These are phyloP conservation scores for Leccinum subtestaceum DNA, from an alignment of 768 basidiomycete species.

Conservation along the genomic window DNA sequence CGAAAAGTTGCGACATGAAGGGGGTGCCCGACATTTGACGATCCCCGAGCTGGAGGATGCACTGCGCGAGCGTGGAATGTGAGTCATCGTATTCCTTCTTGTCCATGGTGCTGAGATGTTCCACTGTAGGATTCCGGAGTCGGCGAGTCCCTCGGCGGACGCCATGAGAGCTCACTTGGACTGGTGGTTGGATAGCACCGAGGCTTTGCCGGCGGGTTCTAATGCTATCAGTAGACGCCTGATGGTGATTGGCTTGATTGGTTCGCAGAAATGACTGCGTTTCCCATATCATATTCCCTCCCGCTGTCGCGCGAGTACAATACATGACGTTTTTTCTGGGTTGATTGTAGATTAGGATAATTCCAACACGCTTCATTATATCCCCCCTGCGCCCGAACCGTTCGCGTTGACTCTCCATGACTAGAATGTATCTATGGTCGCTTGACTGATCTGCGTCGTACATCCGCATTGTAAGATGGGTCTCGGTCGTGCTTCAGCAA, in stretches of 20 bases:
- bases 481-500: too few species aligned
- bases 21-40: constrained; percentile 43
- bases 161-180: constrained; percentile 49
- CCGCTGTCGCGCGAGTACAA: not conserved
- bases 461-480: not conserved
- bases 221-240: constrained; percentile 49
- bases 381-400: not conserved
- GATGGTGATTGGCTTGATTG: constrained; percentile 43
- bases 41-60: constrained; percentile 59
- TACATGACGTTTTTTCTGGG: constrained; percentile 2
- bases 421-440: too few species aligned
- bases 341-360: constrained; percentile 13
- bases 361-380: constrained; percentile 9
- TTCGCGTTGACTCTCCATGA: not conserved
- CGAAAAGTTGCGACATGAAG: constrained; percentile 52
- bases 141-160: constrained; percentile 37
- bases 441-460: not conserved
- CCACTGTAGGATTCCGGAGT: constrained; percentile 35
- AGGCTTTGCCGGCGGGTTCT: constrained; percentile 33
- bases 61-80: constrained; percentile 78
- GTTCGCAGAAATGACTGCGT: constrained; percentile 23
- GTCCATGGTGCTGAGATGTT: not conserved
- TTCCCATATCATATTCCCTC: not conserved
- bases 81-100: constrained; percentile 28
- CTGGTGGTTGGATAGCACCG: constrained; percentile 63